Evolutionary conservation across 2,329 filamentous ascomycete species (phyloP).

Genomic region (Thelonectria discophora): DNA sequence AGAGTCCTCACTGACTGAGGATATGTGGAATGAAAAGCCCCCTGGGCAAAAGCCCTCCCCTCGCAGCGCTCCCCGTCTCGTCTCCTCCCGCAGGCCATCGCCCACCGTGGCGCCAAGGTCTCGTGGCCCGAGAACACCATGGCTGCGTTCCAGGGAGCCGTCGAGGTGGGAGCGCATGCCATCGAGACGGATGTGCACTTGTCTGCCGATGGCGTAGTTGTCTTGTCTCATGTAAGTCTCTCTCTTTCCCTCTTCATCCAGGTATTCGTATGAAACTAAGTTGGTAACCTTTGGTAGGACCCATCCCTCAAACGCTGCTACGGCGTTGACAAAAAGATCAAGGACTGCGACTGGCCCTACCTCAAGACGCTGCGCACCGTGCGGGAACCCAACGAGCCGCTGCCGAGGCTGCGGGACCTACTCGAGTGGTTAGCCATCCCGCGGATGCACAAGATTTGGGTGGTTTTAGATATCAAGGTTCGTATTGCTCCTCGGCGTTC

Average conservation of each 20-base stretch:
- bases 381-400: slow-evolving; percentile 71
- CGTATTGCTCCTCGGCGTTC: slow-evolving; percentile 6
- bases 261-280: neutral
- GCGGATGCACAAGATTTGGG: slow-evolving; percentile 74
- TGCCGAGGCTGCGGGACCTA: slow-evolving; percentile 80
- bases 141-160: slow-evolving; percentile 77
- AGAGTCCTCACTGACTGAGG: slow-evolving; percentile 4
- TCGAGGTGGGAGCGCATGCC: slow-evolving; percentile 78
- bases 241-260: neutral
- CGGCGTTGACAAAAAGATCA: slow-evolving; percentile 75
- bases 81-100: slow-evolving; percentile 74
- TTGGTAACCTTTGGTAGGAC: slow-evolving; percentile 61
- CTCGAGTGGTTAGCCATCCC: slow-evolving; percentile 75
- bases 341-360: slow-evolving; percentile 80
- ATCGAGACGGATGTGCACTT: slow-evolving; percentile 91
- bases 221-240: slow-evolving; percentile 77
- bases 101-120: slow-evolving; percentile 81
- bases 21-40: slow-evolving; percentile 25
- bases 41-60: slow-evolving; percentile 47
- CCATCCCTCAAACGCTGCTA: slow-evolving; percentile 81
- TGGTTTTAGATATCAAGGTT: slow-evolving; percentile 90
- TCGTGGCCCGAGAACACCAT: slow-evolving; percentile 87
- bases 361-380: slow-evolving; percentile 74
- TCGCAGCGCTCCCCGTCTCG: slow-evolving; percentile 40
- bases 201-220: slow-evolving; percentile 82